phyloP scores from a whole-genome alignment of 2,329 filamentous ascomycete genomes.

The Paracoccidioides lutzii region DNA sequence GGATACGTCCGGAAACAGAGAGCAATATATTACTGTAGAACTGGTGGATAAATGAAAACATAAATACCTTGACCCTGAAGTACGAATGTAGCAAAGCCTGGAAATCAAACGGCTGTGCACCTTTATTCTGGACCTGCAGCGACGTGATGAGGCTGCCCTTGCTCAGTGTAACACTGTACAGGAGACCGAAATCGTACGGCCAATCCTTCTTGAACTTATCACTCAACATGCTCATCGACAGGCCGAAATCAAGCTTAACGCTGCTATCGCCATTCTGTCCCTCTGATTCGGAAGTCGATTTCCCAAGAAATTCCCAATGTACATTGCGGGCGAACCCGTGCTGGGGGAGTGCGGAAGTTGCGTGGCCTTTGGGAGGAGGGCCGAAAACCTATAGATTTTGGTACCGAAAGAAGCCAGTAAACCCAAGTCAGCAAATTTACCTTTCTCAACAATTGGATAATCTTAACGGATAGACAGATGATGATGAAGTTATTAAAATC shows the following conservation, averaged over 20 bases:
- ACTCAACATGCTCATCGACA: constrained; percentile 59
- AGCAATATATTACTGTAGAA: background rate
- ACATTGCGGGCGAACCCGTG: constrained; percentile 89
- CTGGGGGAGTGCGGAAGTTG: constrained; percentile 71
- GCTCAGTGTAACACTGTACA: constrained; percentile 83
- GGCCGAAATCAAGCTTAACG: constrained; percentile 91
- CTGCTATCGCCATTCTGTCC: constrained; percentile 45
- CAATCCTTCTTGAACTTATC: constrained; percentile 59
- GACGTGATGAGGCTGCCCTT: constrained; percentile 64
- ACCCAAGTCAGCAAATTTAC: background rate
- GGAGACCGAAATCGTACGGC: constrained; percentile 76
- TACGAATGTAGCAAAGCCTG: constrained; percentile 89
- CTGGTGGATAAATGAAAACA: background rate
- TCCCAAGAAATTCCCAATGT: constrained; percentile 88
- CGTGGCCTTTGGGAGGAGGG: constrained; percentile 58
- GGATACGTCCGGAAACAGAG: background rate
- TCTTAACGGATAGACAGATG: background rate
- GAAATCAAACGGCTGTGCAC: constrained; percentile 65
- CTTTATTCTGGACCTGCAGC: constrained; percentile 81
- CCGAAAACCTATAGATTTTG: constrained; percentile 59
- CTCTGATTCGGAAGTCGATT: constrained; percentile 56
- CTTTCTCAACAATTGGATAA: background rate
- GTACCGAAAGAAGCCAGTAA: background rate
- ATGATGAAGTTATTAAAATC: background rate
- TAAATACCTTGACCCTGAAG: constrained; percentile 60